These are phyloP conservation scores for Claviceps humidiphila DNA, from an alignment of 2,329 filamentous ascomycete genomes.

Conservation along the genomic window DNA sequence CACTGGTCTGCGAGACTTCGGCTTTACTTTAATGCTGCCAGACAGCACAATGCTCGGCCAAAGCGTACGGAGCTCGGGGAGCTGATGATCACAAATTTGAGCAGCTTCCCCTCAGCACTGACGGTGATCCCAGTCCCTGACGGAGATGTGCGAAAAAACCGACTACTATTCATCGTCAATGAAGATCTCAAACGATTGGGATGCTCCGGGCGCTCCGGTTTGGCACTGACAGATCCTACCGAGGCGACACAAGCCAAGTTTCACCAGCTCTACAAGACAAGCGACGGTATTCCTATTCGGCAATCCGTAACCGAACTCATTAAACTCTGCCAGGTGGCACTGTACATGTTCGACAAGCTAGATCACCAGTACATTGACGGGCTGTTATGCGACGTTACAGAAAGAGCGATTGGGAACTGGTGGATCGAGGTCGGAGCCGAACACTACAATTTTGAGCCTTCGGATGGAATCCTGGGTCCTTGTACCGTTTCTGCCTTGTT, in stretches of 20 bases:
- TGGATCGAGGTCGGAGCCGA: conserved; percentile 90
- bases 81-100: conserved; percentile 88
- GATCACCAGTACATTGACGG: conserved; percentile 86
- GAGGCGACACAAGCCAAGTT: conserved; percentile 83
- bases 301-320: conserved; percentile 77
- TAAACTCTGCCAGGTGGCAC: conserved; percentile 77
- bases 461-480: conserved; percentile 82
- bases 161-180: conserved; percentile 81
- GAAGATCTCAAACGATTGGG: conserved; percentile 86
- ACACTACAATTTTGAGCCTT: conserved; percentile 83
- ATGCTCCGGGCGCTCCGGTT: conserved; percentile 77
- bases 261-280: conserved; percentile 76
- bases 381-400: conserved; percentile 82
- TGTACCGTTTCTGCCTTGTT: conserved; percentile 81
- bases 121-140: conserved; percentile 86
- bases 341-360: conserved; percentile 78
- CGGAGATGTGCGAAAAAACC: conserved; percentile 68
- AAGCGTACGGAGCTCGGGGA: conserved; percentile 73
- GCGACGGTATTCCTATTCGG: conserved; percentile 66
- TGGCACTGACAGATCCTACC: conserved; percentile 67
- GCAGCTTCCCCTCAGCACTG: conserved; percentile 78
- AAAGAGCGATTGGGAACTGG: conserved; percentile 84
- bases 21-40: conserved; percentile 75
- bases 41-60: conserved; percentile 71
- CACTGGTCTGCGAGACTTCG: conserved; percentile 68